Evolutionary conservation across 345 rosid genomes (phyloP).

Genomic region (Punica granatum): DNA sequence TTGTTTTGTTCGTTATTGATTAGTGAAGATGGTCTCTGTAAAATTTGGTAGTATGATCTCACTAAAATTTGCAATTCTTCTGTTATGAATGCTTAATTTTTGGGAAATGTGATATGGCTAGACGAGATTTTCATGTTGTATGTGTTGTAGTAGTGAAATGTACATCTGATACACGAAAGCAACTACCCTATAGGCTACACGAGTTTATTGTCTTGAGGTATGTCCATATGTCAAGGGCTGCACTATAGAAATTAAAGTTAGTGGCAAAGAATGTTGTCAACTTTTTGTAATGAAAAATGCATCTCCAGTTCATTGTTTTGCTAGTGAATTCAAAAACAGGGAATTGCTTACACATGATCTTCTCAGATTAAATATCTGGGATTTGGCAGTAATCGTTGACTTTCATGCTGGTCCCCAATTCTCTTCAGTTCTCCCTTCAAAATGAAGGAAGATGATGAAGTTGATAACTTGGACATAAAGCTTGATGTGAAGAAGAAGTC

Average conservation of each 20-base stretch:
- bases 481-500: constrained; percentile 15
- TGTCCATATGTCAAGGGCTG: neutral
- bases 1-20: neutral
- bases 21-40: neutral
- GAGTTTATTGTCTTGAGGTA: neutral
- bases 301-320: neutral
- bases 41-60: neutral
- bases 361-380: neutral
- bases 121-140: neutral
- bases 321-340: neutral
- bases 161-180: no score
- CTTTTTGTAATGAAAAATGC: neutral
- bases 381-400: neutral
- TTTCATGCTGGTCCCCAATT: neutral
- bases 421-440: constrained; percentile 17
- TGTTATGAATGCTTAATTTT: neutral
- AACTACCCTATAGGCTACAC: no score
- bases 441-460: constrained; percentile 19
- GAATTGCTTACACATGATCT: neutral
- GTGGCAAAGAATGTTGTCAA: neutral
- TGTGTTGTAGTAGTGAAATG: neutral
- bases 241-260: neutral
- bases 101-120: neutral
- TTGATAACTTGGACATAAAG: constrained; percentile 20
- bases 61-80: neutral